These are phyloP conservation scores for Sutorius australiensis DNA, from an alignment of 768 basidiomycete species.

Conservation along the genomic window DNA sequence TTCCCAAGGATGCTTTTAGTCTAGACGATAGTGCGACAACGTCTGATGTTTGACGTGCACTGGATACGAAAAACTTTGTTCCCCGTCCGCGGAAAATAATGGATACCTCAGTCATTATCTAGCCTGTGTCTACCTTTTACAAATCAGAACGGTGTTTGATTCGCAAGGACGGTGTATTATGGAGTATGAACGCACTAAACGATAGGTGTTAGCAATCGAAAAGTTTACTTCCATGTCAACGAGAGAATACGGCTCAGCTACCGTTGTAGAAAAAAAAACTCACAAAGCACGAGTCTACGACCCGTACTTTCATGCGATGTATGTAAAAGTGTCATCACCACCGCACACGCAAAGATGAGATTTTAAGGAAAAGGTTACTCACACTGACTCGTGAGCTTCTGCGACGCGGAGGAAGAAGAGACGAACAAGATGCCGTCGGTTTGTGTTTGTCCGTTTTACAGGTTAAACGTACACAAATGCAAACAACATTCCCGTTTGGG, in stretches of 20 bases:
- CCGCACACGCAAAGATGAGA: conserved; percentile 17
- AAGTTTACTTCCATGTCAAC: background rate
- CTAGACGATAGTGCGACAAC: conserved; percentile 32
- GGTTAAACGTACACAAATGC: background rate
- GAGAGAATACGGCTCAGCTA: conserved; percentile 56
- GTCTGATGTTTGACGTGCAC: conserved; percentile 4
- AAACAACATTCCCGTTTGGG: conserved; percentile 16
- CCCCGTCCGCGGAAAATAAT: background rate
- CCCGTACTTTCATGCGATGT: conserved; percentile 66
- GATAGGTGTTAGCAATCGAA: conserved; percentile 7
- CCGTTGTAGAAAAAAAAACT: conserved; percentile 73
- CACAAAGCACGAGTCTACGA: conserved; percentile 44
- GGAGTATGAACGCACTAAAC: background rate
- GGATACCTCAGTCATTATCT: background rate
- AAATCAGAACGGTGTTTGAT: background rate
- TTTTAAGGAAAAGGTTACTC: conserved; percentile 11
- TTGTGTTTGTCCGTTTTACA: conserved; percentile 22
- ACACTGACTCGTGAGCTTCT: conserved; percentile 3
- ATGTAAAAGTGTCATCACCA: conserved; percentile 63
- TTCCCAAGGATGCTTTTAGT: conserved; percentile 81
- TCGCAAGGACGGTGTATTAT: background rate
- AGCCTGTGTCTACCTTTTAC: background rate
- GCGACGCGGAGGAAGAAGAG: background rate
- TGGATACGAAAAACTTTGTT: background rate
- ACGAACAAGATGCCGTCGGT: background rate